Evolutionary conservation across 1,139 yeast species (phyloP), one percentile per base, ranked within the genome.

Genomic region (Meyerozyma smithsonii): DNA sequence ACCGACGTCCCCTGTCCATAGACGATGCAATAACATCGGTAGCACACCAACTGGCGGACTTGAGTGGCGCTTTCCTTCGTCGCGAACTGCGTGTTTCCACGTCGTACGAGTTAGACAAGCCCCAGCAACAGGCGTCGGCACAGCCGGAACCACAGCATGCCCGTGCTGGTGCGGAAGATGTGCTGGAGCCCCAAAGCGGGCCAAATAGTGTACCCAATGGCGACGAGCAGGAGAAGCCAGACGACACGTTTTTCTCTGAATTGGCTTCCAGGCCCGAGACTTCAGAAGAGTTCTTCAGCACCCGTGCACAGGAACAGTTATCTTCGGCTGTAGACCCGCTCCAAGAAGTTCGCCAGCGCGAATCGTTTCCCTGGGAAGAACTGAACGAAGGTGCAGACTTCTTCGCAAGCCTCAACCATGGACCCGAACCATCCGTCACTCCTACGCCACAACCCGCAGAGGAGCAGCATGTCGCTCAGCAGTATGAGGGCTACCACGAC

Each of bases 381-480:
- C 32, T 16, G 37, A 25, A 26, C 5, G 21, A 30, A 5, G 34
- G 21, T 8, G 34, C n/a, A 10, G 34, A 30, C 23, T 30, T 30
- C 34, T 30, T 30, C 16, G 15, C 34, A 21, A 17, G 21, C 10
- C 17, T 30, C 4, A 14, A 17, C 14, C 16, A 25, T 11, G 28
- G 30, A 20, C 25, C 16, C 20, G 5, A 25, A 25, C 17, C 34
- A 26, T 55, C 50, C 19, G 44, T 42, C 6, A 43, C 55, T 15
- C 51, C 54, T 42, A 50, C 36, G 39, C 12, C n/a, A n/a, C 14
- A 11, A 5, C 40, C 34, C 17, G 42, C 26, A 26, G 42, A 44
- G 11, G 57, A 53, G n/a, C n/a, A n/a, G n/a, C n/a, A n/a, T n/a
- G n/a, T n/a, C n/a, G n/a, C n/a, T n/a, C n/a, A n/a, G n/a, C n/a